Evolutionary conservation across 78 protist species (phyloP).

Genomic region (Guillardia theta): DNA sequence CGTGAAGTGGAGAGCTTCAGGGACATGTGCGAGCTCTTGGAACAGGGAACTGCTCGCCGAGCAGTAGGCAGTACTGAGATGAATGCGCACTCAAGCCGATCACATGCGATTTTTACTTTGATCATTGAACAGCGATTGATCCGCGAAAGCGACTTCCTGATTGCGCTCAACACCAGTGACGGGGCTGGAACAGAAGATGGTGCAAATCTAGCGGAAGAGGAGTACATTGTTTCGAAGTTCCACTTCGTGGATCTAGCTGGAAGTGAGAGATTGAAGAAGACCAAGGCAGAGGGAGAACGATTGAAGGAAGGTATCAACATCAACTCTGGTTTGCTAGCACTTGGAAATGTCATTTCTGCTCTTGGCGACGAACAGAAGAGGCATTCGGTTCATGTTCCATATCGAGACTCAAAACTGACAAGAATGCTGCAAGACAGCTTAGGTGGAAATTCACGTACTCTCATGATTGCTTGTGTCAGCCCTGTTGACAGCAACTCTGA

Average conservation of each 20-base stretch:
- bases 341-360: constrained; percentile 76
- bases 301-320: constrained; percentile 68
- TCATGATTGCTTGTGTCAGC: constrained; percentile 74
- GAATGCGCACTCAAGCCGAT: constrained; percentile 56
- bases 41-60: not conserved
- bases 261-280: constrained; percentile 41
- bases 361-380: constrained; percentile 54
- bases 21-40: not conserved
- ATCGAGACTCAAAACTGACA: constrained; percentile 60
- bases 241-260: constrained; percentile 76
- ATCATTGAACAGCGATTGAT: not conserved
- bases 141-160: not conserved
- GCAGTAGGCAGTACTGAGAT: constrained; percentile 52
- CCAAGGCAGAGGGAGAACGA: constrained; percentile 38
- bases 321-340: constrained; percentile 69
- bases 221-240: not conserved
- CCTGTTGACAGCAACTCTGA: constrained; percentile 34
- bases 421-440: constrained; percentile 66
- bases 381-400: not conserved
- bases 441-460: constrained; percentile 61
- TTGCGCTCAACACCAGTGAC: not conserved
- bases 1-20: not conserved
- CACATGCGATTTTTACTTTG: constrained; percentile 70
- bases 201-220: not conserved
- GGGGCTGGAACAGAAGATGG: too few relatives aligned